Percentiles rank a stretch among this genome's conserved stretches.
Conservation (phyloP, 345 rosid species). For the Rhizophora mangle region DNA sequence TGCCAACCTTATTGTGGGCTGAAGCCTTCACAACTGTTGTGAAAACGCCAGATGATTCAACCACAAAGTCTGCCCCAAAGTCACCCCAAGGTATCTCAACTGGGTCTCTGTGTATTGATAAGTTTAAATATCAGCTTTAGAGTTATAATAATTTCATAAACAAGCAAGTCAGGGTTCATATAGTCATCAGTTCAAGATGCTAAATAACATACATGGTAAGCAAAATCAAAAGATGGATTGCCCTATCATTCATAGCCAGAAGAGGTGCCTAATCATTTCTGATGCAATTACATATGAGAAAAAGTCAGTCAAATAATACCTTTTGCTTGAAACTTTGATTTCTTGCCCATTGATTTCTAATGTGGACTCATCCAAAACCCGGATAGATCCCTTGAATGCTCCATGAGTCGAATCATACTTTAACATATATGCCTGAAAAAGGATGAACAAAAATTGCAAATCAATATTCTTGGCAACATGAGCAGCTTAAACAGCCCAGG, state of each 20-base stretch:
- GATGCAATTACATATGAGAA: background rate
- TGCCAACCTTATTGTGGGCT: slow-evolving; percentile 68
- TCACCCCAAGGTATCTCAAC: slow-evolving; percentile 98
- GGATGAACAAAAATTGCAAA: slow-evolving; percentile 7
- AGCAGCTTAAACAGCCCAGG: background rate
- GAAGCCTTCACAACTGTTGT: slow-evolving; percentile 86
- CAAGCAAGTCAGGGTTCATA: background rate
- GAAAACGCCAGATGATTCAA: slow-evolving; percentile 94
- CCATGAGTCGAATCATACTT: slow-evolving; percentile 99
- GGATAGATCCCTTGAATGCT: slow-evolving; percentile 62
- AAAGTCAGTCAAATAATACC: slow-evolving; percentile 38
- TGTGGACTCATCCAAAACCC: slow-evolving; percentile 72
- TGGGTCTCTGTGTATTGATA: slow-evolving; percentile 61
- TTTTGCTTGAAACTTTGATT: slow-evolving; percentile 64
- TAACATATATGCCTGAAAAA: slow-evolving; percentile 87
- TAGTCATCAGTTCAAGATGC: slow-evolving; percentile 3
- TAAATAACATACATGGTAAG: background rate
- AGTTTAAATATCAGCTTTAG: slow-evolving; percentile 7
- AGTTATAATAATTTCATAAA: background rate
- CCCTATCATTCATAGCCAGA: no score
- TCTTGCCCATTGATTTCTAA: slow-evolving; percentile 89
- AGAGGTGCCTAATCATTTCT: no score
- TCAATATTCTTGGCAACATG: slow-evolving; percentile 2
- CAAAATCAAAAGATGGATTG: background rate
- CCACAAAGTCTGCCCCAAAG: slow-evolving; percentile 79